Conservation (phyloP, 2,329 filamentous ascomycete genomes). For the Talaromyces islandicus region DNA sequence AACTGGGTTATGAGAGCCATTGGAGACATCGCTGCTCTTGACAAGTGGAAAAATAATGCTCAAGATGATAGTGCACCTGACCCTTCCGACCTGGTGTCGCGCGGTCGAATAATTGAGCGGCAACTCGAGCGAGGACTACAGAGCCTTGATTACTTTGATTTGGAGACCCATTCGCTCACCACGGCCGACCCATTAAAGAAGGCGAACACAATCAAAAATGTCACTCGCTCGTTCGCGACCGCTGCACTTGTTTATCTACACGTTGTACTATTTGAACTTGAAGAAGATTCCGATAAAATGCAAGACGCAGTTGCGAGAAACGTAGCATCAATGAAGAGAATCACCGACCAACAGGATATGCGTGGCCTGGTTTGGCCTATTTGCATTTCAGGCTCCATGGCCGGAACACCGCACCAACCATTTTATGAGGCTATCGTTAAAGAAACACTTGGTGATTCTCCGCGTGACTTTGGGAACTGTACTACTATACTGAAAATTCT, state of each 20-base stretch:
- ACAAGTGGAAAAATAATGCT: slow-evolving; percentile 3
- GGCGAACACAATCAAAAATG: background rate
- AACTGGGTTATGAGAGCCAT: slow-evolving; percentile 13
- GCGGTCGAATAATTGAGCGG: background rate
- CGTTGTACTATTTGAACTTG: background rate
- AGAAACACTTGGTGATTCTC: slow-evolving; percentile 12
- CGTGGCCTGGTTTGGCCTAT: slow-evolving; percentile 14
- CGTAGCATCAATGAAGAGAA: slow-evolving; percentile 4
- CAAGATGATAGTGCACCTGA: background rate
- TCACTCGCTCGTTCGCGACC: slow-evolving; percentile 3
- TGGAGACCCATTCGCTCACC: background rate
- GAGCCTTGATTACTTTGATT: background rate
- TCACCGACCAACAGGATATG: slow-evolving; percentile 1
- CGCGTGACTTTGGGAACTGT: slow-evolving; percentile 12
- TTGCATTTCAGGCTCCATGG: slow-evolving; percentile 14
- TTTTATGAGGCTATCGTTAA: slow-evolving; percentile 8
- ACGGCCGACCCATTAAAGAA: background rate
- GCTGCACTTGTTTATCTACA: slow-evolving; percentile 1
- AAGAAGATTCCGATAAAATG: background rate
- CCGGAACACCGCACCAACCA: slow-evolving; percentile 7
- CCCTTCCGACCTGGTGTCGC: background rate
- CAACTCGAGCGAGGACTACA: background rate
- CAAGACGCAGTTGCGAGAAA: background rate
- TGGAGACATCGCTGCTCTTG: slow-evolving; percentile 10
- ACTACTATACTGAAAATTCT: slow-evolving; percentile 4